These are phyloP conservation scores for Leucocoprinus birnbaumii DNA, from an alignment of 768 basidiomycete species.

Conservation along the genomic window DNA sequence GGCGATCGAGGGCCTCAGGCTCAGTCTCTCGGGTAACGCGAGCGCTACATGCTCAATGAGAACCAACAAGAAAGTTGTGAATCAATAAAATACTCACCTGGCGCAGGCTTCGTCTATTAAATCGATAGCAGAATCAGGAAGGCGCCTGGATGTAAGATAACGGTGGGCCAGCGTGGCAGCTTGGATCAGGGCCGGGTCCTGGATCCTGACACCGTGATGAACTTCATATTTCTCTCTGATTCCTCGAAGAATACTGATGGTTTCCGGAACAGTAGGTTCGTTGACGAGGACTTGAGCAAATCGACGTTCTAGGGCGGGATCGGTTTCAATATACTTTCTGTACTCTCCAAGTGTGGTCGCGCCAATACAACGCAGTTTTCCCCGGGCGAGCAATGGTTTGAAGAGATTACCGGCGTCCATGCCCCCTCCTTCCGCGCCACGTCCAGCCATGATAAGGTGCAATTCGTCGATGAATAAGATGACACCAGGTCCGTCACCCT, in stretches of 20 bases:
- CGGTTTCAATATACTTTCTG: slow-evolving; percentile 90
- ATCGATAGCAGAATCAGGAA: slow-evolving; percentile 89
- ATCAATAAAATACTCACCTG: slow-evolving; percentile 45
- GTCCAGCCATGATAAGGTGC: slow-evolving; percentile 91
- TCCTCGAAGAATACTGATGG: slow-evolving; percentile 91
- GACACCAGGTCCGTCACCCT: slow-evolving; percentile 71
- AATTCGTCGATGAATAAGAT: slow-evolving; percentile 96
- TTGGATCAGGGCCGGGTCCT: slow-evolving; percentile 83
- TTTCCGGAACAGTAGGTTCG: slow-evolving; percentile 85
- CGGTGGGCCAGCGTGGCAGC: slow-evolving; percentile 93
- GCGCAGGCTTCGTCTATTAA: slow-evolving; percentile 91
- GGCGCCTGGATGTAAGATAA: slow-evolving; percentile 77
- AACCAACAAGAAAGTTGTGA: background rate
- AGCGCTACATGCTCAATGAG: slow-evolving; percentile 42
- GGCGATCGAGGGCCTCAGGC: slow-evolving; percentile 89
- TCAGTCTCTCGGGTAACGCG: slow-evolving; percentile 93
- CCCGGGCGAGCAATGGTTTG: slow-evolving; percentile 89
- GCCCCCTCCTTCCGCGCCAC: slow-evolving; percentile 78
- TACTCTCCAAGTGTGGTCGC: slow-evolving; percentile 94
- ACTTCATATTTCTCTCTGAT: slow-evolving; percentile 94
- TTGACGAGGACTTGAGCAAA: slow-evolving; percentile 94
- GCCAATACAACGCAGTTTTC: slow-evolving; percentile 74
- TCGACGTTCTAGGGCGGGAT: slow-evolving; percentile 85
- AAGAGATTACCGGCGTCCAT: slow-evolving; percentile 94
- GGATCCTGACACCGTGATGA: slow-evolving; percentile 86